Conservation (phyloP, 768 basidiomycete genomes). For the Hemileccinum impolitum region DNA sequence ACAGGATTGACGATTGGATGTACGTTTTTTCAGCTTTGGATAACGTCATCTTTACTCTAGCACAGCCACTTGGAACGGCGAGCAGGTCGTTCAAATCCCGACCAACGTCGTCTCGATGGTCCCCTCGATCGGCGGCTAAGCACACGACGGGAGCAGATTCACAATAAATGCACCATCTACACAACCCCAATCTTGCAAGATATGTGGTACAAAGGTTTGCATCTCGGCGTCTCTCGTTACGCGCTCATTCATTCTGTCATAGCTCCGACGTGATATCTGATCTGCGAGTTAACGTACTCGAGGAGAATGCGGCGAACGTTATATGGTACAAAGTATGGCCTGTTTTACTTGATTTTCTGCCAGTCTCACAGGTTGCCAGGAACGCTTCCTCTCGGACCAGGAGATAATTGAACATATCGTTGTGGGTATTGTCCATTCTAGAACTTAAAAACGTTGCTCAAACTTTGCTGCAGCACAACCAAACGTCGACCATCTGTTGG, state of each 20-base stretch:
- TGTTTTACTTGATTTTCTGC: not conserved
- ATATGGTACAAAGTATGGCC: slow-evolving; percentile 69
- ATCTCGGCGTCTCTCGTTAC: not conserved
- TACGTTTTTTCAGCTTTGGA: slow-evolving; percentile 83
- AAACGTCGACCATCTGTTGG: slow-evolving; percentile 66
- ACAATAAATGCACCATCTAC: slow-evolving; percentile 20
- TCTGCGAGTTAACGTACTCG: slow-evolving; percentile 60
- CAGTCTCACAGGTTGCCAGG: slow-evolving; percentile 41
- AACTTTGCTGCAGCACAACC: slow-evolving; percentile 50
- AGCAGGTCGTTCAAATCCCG: slow-evolving; percentile 7
- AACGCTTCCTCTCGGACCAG: slow-evolving; percentile 66
- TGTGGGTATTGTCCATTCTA: slow-evolving; percentile 39
- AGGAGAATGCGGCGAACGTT: slow-evolving; percentile 54
- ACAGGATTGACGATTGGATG: slow-evolving; percentile 61
- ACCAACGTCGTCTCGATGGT: slow-evolving; percentile 4
- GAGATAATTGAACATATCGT: slow-evolving; percentile 76
- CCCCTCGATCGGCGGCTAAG: not conserved
- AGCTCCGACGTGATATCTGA: slow-evolving; percentile 76
- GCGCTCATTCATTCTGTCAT: not conserved
- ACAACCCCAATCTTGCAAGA: slow-evolving; percentile 29
- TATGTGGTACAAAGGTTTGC: slow-evolving; percentile 32
- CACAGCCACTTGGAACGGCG: slow-evolving; percentile 18
- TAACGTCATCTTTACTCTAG: slow-evolving; percentile 17
- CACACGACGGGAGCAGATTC: not conserved
- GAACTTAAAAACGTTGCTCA: not conserved